Base-by-base conservation (phyloP, 257 asterid genomes). In the Solanum paucissectum region DNA sequence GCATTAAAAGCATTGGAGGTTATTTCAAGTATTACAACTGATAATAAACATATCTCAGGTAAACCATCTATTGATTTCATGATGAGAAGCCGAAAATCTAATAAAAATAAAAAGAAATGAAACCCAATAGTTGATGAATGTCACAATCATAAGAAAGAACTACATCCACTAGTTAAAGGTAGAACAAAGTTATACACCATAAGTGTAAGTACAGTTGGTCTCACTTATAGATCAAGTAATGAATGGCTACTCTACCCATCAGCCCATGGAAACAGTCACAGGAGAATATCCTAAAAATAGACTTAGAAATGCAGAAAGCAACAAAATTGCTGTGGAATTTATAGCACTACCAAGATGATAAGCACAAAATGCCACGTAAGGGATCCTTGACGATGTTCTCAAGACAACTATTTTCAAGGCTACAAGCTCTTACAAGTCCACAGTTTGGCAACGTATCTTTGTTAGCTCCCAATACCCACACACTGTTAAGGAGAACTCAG, bases 1-100 rank as follows among this genome's bases (percentile, higher is more conserved):
- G 95, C 89, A 89, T 9, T 27, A 36, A 81, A 46, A 46, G 21
- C 66, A 49, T 8, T 46, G 85, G 3, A 49, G 68, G 42, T 81
- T 64, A 81, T 46, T 46, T 72, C 72, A 86, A 72, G 77, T 42
- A 79, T 75, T 69, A 85, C 49, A 88, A 75, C 46, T 86, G 87
- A 29, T 68, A 14, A 44, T 79, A 79, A 14, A 79, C 37, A 79
- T 77, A 25, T 27, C 8, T 32, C n/a, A 44, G 66, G 85, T 79
- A 44, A 79, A 79, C 16, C 40, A 0, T 79, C 40, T 27, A 16
- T 79, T 79, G n/a, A 27, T 42, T 38, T n/a, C 3, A 77, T 42
- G 84, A 77, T 77, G 62, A 25, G 37, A 46, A 74, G 40, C 34
- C 62, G 83, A 83, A 81, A 12, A 40, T 69, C 12, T 20, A 29